Evolutionary conservation across 2,329 filamentous ascomycete species (phyloP), one percentile per base, ranked within the genome.

Genomic region (Colletotrichum eleusines): DNA sequence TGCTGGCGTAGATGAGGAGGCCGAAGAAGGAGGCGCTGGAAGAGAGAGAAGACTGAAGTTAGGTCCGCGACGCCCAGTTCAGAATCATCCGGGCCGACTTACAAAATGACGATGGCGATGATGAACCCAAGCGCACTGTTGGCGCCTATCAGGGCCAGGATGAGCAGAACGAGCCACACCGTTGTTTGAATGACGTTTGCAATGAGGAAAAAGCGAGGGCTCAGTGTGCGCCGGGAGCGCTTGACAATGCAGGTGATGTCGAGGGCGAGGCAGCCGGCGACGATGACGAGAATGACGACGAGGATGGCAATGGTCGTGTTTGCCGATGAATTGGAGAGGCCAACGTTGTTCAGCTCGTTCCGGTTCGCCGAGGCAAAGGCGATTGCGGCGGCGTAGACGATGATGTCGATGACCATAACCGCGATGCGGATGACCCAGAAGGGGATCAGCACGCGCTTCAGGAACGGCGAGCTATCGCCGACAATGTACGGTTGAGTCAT

Each of bases 361-460:
- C 60, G 73, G 71, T 69, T 73, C 31, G 66, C 57, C 5, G 72
- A 69, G 18, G 78, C 42, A 6, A 69, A 66, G 50, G 67, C 70
- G 35, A 79, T 55, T 4, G 71, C 23, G 2, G 77, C 33, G 14
- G 35, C 75, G 69, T 77, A 77, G 20, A 76, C 12, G 60, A 53
- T 74, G 48, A 78, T 74, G 31, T 76, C 72, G 42, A 79, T 12
- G 2, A 76, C 16, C 76, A 79, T 76, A 58, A 80, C 66, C 53
- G 77, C 38, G 57, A 79, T 76, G 51, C 79, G 78, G 16, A 80
- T 33, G 28, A 79, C 73, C 78, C 78, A 80, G 72, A 80, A 80
- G 11, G 79, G 79, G 38, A 80, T 74, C 63, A 80, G 65, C 16
- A 80, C 75, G 48, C 78, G 76, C 74, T 80, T 80, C 59, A 78